phyloP scores from a whole-genome alignment of 2,329 filamentous ascomycete genomes.

The Pseudopyrenochaeta lycopersici region DNA sequence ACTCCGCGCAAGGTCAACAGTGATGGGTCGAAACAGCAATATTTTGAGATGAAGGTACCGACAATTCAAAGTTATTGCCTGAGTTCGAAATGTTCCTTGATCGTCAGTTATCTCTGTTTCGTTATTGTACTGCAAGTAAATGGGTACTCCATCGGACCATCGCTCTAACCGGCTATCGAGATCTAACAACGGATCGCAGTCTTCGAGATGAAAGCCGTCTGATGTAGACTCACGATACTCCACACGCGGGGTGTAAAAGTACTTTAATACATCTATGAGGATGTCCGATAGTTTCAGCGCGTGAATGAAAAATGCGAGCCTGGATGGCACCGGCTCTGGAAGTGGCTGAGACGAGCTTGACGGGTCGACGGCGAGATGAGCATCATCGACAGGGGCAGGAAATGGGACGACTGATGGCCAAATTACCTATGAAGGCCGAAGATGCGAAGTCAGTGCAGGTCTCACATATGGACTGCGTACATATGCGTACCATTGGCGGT shows the following conservation, averaged over 20 bases:
- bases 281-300: constrained; percentile 2
- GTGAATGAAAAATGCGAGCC: constrained; percentile 1
- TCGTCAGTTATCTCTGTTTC: background rate
- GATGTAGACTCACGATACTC: background rate
- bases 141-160: background rate
- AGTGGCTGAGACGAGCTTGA: background rate
- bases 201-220: background rate
- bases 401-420: constrained; percentile 7
- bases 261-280: constrained; percentile 8
- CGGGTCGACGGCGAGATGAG: constrained; percentile 2
- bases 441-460: too few relatives aligned
- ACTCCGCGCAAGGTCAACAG: background rate
- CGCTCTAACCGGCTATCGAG: background rate
- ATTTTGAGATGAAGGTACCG: constrained; percentile 2
- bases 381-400: constrained; percentile 6
- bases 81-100: background rate
- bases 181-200: background rate
- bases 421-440: background rate
- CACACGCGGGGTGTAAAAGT: background rate
- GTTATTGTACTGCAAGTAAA: background rate
- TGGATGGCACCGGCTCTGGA: background rate
- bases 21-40: constrained; percentile 4
- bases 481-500: constrained; percentile 7
- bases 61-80: constrained; percentile 1
- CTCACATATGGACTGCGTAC: too few relatives aligned